Evolutionary conservation across 768 basidiomycete genomes (phyloP).

Genomic region (Multifurca ochricompacta): DNA sequence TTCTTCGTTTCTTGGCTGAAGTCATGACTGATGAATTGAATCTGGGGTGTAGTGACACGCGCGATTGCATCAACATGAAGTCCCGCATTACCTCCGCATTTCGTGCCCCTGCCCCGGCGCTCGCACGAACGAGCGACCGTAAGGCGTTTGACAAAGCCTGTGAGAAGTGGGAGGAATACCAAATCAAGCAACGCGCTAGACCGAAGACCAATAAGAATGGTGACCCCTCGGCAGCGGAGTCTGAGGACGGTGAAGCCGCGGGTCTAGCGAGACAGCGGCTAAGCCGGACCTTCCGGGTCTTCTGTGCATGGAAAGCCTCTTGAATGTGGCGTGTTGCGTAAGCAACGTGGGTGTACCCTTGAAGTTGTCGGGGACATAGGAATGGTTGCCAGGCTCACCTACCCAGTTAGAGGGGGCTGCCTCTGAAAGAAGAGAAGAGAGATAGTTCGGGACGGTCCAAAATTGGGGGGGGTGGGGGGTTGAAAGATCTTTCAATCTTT

Average conservation of each 20-base stretch:
- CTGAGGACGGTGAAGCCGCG: conserved; percentile 8
- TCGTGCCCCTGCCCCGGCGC: conserved; percentile 37
- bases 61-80: conserved; percentile 45
- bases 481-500: conserved; percentile 1
- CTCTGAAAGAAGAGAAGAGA: background rate
- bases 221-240: background rate
- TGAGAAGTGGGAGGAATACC: conserved; percentile 47
- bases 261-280: conserved; percentile 28
- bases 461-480: background rate
- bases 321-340: conserved; percentile 7
- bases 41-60: conserved; percentile 48
- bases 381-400: conserved; percentile 16
- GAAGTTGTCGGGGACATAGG: background rate
- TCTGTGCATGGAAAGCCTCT: conserved; percentile 50
- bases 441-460: background rate
- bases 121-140: conserved; percentile 40
- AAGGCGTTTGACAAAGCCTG: conserved; percentile 52
- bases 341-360: background rate
- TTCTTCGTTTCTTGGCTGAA: background rate
- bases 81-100: conserved; percentile 41
- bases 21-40: background rate
- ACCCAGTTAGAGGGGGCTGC: background rate
- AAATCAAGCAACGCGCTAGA: conserved; percentile 29
- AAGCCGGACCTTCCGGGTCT: conserved; percentile 47
- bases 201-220: background rate